phyloP scores from a whole-genome alignment of 2,329 filamentous ascomycete species.

The Pyrenophora graminea region DNA sequence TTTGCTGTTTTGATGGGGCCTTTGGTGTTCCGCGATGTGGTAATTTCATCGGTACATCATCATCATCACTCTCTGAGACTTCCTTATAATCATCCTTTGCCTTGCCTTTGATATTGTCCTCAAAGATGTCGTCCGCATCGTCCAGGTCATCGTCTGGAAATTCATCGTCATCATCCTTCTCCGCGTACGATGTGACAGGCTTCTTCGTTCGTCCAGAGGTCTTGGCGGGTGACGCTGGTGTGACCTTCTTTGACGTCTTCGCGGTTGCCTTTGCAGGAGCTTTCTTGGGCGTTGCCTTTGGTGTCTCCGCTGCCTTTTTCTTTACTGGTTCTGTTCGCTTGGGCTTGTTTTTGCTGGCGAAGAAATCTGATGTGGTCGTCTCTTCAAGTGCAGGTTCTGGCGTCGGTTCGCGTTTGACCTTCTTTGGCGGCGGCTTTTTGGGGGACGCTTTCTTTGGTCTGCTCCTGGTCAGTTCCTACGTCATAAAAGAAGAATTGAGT shows the following conservation, averaged over 20 bases:
- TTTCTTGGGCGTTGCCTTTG: slow-evolving; percentile 45
- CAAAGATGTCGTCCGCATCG: slow-evolving; percentile 80
- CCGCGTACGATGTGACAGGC: slow-evolving; percentile 45
- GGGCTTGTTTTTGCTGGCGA: slow-evolving; percentile 62
- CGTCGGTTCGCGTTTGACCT: slow-evolving; percentile 54
- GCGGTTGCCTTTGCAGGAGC: slow-evolving; percentile 41
- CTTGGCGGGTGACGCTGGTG: slow-evolving; percentile 43
- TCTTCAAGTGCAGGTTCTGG: slow-evolving; percentile 58
- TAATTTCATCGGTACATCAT: slow-evolving; percentile 33
- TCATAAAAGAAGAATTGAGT: neutral
- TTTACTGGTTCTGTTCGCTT: slow-evolving; percentile 54
- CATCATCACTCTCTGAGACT: slow-evolving; percentile 36
- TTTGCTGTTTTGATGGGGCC: slow-evolving; percentile 52
- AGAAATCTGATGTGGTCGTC: slow-evolving; percentile 67
- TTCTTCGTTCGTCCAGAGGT: slow-evolving; percentile 49
- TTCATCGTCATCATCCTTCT: slow-evolving; percentile 68
- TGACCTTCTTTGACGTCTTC: slow-evolving; percentile 37
- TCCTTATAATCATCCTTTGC: slow-evolving; percentile 74
- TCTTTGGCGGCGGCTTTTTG: slow-evolving; percentile 65
- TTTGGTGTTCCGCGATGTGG: slow-evolving; percentile 46
- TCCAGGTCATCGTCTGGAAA: slow-evolving; percentile 53
- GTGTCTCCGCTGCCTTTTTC: slow-evolving; percentile 31
- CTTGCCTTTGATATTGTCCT: slow-evolving; percentile 68
- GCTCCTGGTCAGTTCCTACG: slow-evolving; percentile 26
- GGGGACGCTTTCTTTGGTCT: slow-evolving; percentile 51